Conservation (phyloP, 2,329 filamentous ascomycete genomes). For the Xylariaceae sp. region DNA sequence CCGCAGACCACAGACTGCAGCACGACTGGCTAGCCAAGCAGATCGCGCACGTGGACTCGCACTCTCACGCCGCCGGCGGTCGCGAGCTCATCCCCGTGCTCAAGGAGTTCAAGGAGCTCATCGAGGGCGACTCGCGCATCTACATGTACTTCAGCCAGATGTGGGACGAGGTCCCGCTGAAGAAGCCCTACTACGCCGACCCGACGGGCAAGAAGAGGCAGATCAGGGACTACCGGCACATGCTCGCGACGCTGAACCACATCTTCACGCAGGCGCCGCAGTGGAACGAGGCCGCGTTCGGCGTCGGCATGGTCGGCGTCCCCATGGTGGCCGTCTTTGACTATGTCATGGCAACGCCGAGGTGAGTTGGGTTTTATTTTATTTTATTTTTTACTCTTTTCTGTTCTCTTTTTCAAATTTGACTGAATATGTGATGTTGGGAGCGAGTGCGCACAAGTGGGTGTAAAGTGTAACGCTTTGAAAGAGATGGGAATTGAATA, state of each 20-base stretch:
- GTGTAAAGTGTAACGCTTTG: no score
- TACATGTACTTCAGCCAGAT: constrained; percentile 63
- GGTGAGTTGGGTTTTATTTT: constrained; percentile 22
- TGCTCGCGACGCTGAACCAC: constrained; percentile 62
- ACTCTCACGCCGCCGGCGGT: constrained; percentile 39
- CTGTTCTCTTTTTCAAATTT: not conserved
- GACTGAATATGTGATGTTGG: not conserved
- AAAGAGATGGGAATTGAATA: no score
- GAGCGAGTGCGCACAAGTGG: no score
- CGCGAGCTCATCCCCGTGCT: constrained; percentile 58
- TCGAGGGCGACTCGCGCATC: constrained; percentile 57
- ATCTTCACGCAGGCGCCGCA: constrained; percentile 45
- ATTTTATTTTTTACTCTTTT: not conserved
- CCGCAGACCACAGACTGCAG: constrained; percentile 56
- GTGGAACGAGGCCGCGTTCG: constrained; percentile 47
- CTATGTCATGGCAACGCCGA: constrained; percentile 51
- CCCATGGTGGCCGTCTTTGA: constrained; percentile 50
- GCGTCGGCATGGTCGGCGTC: constrained; percentile 49
- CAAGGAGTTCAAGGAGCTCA: constrained; percentile 59
- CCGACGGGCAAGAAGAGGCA: constrained; percentile 52
- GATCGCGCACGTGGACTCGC: constrained; percentile 49
- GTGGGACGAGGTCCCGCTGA: constrained; percentile 61
- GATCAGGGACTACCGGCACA: constrained; percentile 59
- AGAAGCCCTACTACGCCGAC: constrained; percentile 54
- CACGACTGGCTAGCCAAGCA: constrained; percentile 56